Evolutionary conservation across 169 alveolate species (phyloP), one percentile per base, ranked within the genome.

Genomic region (Babesia ovis): DNA sequence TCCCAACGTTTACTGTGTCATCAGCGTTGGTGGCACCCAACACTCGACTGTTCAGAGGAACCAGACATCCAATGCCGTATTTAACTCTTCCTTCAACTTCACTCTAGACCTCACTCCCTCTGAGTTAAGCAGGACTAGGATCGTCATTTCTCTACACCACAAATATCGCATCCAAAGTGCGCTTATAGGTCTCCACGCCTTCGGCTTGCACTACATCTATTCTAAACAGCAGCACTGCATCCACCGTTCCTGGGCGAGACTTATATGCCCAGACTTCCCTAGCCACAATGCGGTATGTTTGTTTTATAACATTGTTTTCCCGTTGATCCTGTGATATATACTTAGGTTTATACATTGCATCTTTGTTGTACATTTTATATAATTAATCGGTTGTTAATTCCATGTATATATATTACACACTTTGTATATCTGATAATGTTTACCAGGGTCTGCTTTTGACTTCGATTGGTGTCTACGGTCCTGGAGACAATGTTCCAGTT

Each of bases 401-500:
- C 58, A 8, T 8, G 5, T 50, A 50, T n/a, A 50, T 50, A 23
- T 20, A 23, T 23, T 20, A n/a, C n/a, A n/a, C n/a, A n/a, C n/a
- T n/a, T 12, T 42, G 50, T 16, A 42, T 42, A 16, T 42, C 50
- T 42, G 50, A n/a, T n/a, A n/a, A n/a, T n/a, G n/a, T 2, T 4
- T 3, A 20, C 1, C 85, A 85, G 82, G 95, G 95, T 0, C 79
- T 54, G 31, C 34, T 90, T 51, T 69, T 91, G 46, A 68, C 84
- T 39, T 90, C 95, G 6, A 85, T 91, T 27, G 94, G 94, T 32
- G 92, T 91, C 23, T 91, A 83, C 59, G 95, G 93, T 0, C 95
- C 95, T 0, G 95, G 95, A 34, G 95, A 91, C 70, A 79, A 88
- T 8, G 87, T 90, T 20, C 95, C 95, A 20, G 86, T 87, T 23